These are phyloP conservation scores for Climacium dendroides DNA, from an alignment of 225 moss, liverwort and hornwort species.

Conservation along the genomic window DNA sequence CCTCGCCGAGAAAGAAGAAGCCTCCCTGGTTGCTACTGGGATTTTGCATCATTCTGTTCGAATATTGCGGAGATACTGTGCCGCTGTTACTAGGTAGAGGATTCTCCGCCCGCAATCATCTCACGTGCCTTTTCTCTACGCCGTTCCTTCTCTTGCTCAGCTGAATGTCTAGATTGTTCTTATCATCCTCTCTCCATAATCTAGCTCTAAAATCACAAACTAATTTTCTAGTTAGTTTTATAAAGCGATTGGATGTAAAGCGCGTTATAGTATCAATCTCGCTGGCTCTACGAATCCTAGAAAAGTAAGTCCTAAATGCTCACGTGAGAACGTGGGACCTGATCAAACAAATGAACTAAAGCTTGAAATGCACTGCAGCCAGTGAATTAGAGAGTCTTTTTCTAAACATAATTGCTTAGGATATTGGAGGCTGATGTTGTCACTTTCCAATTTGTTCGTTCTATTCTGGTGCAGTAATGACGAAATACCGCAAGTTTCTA, in stretches of 20 bases:
- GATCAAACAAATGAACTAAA: neutral
- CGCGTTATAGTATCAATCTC: neutral
- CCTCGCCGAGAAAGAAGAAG: constrained; percentile 68
- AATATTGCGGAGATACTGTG: constrained; percentile 73
- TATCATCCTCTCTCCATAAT: neutral
- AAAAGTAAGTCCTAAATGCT: neutral
- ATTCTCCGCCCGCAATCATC: neutral
- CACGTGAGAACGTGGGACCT: neutral
- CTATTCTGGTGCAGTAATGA: constrained; percentile 45
- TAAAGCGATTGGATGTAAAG: neutral
- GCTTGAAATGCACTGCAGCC: neutral
- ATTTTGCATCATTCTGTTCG: constrained; percentile 63
- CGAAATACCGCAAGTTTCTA: constrained; percentile 59
- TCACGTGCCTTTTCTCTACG: neutral
- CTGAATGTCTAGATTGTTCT: neutral
- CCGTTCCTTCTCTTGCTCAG: neutral
- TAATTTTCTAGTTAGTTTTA: neutral
- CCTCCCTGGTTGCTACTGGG: constrained; percentile 39
- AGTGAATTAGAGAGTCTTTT: neutral
- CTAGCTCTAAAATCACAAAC: neutral
- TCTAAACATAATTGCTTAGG: neutral
- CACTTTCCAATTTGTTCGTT: neutral
- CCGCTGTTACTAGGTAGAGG: constrained; percentile 52
- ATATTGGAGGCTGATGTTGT: neutral
- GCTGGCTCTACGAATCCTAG: neutral